Evolutionary conservation across 2,329 filamentous ascomycete genomes (phyloP).

Genomic region (Fusarium sp.): DNA sequence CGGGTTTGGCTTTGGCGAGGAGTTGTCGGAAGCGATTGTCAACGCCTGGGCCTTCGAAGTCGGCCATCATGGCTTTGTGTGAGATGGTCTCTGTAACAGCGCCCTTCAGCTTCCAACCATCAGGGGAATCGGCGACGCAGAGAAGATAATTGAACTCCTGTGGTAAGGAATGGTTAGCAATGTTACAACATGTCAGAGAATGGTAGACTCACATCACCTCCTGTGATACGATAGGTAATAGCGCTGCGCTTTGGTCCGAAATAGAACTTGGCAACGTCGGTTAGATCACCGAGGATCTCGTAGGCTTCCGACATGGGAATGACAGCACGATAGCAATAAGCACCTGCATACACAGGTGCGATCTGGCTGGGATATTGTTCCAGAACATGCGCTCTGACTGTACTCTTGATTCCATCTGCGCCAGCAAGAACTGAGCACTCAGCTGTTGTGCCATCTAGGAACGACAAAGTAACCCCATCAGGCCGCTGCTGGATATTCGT

Average conservation of each 20-base stretch:
- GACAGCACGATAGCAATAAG: not conserved
- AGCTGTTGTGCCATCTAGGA: not conserved
- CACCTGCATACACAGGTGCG: not conserved
- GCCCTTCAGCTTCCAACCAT: not conserved
- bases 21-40: not conserved
- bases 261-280: not conserved
- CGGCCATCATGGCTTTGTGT: not conserved
- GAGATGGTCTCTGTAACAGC: not conserved
- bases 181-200: not conserved
- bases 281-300: not conserved
- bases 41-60: not conserved
- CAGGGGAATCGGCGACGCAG: accelerated
- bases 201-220: not conserved
- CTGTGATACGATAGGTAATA: not conserved
- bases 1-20: not conserved
- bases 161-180: not conserved
- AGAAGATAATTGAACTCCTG: not conserved
- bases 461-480: not conserved
- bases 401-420: not conserved
- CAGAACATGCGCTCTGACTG: not conserved
- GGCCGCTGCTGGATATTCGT: not conserved
- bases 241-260: not conserved
- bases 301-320: not conserved
- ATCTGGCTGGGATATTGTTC: not conserved
- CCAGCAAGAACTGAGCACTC: not conserved